Evolutionary conservation across 1,139 yeast species (phyloP), one percentile per base, ranked within the genome.

Genomic region (Pichia sp.): DNA sequence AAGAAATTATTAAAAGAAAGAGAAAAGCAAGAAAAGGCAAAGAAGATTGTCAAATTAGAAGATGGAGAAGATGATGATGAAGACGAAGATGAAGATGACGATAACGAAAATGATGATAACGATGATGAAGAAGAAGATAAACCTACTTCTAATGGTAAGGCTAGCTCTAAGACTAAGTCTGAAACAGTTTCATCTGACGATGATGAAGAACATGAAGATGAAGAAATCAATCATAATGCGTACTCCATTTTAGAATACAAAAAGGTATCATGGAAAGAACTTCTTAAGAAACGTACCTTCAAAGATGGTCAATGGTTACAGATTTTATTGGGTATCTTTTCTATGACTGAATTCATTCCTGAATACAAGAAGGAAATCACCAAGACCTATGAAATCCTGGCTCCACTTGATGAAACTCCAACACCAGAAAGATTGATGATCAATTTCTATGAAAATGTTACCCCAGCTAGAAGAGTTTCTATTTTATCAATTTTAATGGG

Each of bases 301-400:
- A 81, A 77, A 58, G 91, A 88, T 58, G 96, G 96, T 4, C 81
- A 81, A 48, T 91, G 97, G 96, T 85, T 88, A 58, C 75, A 84
- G 38, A 78, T 85, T 40, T 66, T 90, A 32, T 65, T 90, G 38
- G 96, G 96, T 18, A 72, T 90, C 4, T 71, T 90, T 28, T 75
- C 83, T 1, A 66, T 78, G 44, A 78, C 85, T 11, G 81, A 81
- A 40, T 73, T 80, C 56, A 73, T 83, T 30, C 80, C 83, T 0
- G 74, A 75, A 19, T 85, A 78, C 67, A 62, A 70, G 28, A 68
- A 69, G 0, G 65, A 67, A 6, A 76, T 84, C 47, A 69, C 67
- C 15, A 67, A 69, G 34, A 75, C 79, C 3, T 76, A 72, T 51
- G 72, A 72, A 40, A 61, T 67, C 2, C 65, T 85, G 44, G 89